Evolutionary conservation across 2,329 filamentous ascomycete species (phyloP).

Genomic region (Ceratocystis albifundus): DNA sequence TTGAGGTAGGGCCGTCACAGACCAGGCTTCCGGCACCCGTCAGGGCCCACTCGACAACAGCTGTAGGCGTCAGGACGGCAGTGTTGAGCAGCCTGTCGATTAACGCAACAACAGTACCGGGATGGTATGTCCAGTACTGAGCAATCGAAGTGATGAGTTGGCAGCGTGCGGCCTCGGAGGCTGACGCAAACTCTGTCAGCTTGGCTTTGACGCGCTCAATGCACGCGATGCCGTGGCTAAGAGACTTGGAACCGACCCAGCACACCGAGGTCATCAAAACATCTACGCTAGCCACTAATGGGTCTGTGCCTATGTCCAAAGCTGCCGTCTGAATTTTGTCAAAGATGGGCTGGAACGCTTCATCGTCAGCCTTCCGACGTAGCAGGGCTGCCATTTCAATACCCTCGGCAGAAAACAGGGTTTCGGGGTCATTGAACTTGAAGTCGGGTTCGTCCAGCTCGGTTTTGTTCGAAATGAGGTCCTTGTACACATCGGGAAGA

Average conservation of each 20-base stretch:
- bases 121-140: constrained; percentile 85
- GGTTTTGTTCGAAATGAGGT: constrained; percentile 71
- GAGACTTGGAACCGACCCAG: constrained; percentile 85
- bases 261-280: constrained; percentile 90
- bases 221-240: constrained; percentile 89
- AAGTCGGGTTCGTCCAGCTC: constrained; percentile 95
- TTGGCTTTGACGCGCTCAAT: constrained; percentile 91
- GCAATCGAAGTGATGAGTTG: constrained; percentile 89
- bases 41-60: constrained; percentile 84
- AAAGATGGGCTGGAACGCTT: constrained; percentile 74
- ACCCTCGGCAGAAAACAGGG: constrained; percentile 75
- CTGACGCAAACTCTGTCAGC: constrained; percentile 64
- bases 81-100: constrained; percentile 97
- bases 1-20: constrained; percentile 44
- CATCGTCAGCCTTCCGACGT: constrained; percentile 71
- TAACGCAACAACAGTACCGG: constrained; percentile 82
- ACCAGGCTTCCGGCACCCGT: constrained; percentile 41
- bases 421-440: constrained; percentile 70
- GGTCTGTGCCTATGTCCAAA: constrained; percentile 57
- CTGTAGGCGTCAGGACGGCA: constrained; percentile 75
- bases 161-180: constrained; percentile 61
- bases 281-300: constrained; percentile 77
- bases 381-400: constrained; percentile 68
- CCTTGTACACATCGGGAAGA: constrained; percentile 69
- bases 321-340: constrained; percentile 72